Evolutionary conservation across 768 basidiomycete species (phyloP).

Genomic region (Sporobolomyces phaffii): DNA sequence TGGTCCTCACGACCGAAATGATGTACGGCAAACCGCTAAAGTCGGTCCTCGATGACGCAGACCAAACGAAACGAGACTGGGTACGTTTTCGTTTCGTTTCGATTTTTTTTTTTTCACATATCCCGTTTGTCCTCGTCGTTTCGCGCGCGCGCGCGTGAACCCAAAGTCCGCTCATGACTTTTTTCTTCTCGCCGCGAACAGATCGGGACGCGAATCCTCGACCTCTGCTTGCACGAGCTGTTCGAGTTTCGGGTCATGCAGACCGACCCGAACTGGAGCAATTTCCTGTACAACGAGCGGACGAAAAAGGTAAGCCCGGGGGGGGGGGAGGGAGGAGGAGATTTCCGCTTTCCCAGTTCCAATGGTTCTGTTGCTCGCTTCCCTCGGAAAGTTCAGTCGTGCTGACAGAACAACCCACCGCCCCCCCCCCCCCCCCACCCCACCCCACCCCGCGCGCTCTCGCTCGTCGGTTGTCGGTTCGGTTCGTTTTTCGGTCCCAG

Average conservation of each 20-base stretch:
- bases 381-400: no score
- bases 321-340: no score
- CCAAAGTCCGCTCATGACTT: no score
- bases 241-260: slow-evolving; percentile 92
- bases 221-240: slow-evolving; percentile 80
- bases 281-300: slow-evolving; percentile 78
- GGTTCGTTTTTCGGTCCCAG: no score
- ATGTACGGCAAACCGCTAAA: slow-evolving; percentile 77
- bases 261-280: slow-evolving; percentile 97
- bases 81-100: no score
- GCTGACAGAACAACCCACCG: no score
- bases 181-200: no score
- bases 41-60: slow-evolving; percentile 49
- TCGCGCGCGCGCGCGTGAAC: no score
- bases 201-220: slow-evolving; percentile 77
- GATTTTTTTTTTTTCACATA: background rate
- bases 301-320: slow-evolving; percentile 63
- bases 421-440: no score
- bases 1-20: slow-evolving; percentile 82
- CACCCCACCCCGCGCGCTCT: no score
- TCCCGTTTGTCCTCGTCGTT: no score
- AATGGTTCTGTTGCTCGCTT: background rate
- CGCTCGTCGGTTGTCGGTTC: no score
- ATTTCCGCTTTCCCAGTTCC: background rate
- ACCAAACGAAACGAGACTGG: slow-evolving; percentile 63